Conservation (phyloP, 345 rosid genomes). For the Boechera retrofracta region DNA sequence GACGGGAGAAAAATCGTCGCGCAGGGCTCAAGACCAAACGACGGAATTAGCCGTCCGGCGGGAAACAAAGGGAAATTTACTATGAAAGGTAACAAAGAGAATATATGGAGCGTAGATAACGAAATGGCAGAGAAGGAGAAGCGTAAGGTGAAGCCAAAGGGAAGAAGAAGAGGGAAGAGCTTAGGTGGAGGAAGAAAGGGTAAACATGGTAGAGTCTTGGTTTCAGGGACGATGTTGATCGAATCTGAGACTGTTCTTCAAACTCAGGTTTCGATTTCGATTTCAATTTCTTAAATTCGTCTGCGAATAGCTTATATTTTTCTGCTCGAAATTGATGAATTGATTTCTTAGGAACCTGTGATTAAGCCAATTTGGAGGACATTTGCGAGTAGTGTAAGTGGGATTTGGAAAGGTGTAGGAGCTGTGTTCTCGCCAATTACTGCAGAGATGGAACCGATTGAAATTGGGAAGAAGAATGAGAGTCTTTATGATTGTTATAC, state of each 20-base stretch:
- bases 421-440: slow-evolving; percentile 88
- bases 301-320: background rate
- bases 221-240: slow-evolving; percentile 73
- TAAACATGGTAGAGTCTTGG: slow-evolving; percentile 54
- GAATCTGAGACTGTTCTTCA: slow-evolving; percentile 88
- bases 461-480: slow-evolving; percentile 69
- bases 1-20: slow-evolving; percentile 29
- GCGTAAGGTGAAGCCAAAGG: slow-evolving; percentile 46
- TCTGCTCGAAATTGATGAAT: background rate
- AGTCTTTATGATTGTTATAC: slow-evolving; percentile 80
- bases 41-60: slow-evolving; percentile 38
- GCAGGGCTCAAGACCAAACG: slow-evolving; percentile 45
- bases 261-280: slow-evolving; percentile 62
- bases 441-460: slow-evolving; percentile 92
- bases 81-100: slow-evolving; percentile 67
- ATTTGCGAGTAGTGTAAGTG: slow-evolving; percentile 89
- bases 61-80: slow-evolving; percentile 45
- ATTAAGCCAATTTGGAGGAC: slow-evolving; percentile 85
- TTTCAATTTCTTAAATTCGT: background rate
- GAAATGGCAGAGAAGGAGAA: slow-evolving; percentile 56
- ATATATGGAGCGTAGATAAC: slow-evolving; percentile 84
- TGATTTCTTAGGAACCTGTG: slow-evolving; percentile 70
- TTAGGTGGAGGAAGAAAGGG: slow-evolving; percentile 51
- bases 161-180: slow-evolving; percentile 55
- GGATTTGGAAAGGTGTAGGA: slow-evolving; percentile 96